Conservation (phyloP, 129 eudicot species). For the Calendula officinalis region DNA sequence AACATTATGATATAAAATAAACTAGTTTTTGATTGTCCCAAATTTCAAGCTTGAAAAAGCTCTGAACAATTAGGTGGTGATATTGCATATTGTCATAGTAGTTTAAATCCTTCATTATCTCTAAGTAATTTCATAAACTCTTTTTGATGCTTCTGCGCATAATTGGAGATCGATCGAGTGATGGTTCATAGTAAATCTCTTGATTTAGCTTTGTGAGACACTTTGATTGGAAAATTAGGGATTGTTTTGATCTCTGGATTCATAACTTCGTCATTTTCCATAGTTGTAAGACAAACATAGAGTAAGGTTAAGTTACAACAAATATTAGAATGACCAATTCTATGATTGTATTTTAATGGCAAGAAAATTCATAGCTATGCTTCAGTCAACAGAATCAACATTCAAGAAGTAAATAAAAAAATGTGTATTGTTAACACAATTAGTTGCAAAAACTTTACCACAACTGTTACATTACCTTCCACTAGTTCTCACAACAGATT, state of each 20-base stretch:
- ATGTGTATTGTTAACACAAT: constrained; percentile 75
- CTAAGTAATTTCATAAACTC: constrained; percentile 60
- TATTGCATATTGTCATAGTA: constrained; percentile 42
- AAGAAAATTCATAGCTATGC: constrained; percentile 73
- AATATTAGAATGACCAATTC: no score
- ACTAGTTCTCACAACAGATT: constrained; percentile 60
- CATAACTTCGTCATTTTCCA: constrained; percentile 25
- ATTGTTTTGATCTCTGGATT: constrained; percentile 18
- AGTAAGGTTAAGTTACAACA: constrained; percentile 18
- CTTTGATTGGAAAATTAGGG: constrained; percentile 23
- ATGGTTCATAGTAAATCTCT: constrained; percentile 59
- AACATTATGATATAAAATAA: constrained; percentile 41
- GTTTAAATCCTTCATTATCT: constrained; percentile 51
- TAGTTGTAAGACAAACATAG: constrained; percentile 18
- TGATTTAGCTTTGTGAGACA: constrained; percentile 47
- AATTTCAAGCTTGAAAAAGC: constrained; percentile 64
- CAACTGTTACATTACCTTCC: constrained; percentile 76
- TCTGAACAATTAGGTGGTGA: constrained; percentile 50
- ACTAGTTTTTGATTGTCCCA: constrained; percentile 50
- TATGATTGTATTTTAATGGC: constrained; percentile 61
- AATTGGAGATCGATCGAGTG: constrained; percentile 48
- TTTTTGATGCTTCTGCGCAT: constrained; percentile 50
- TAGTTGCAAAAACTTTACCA: constrained; percentile 89
- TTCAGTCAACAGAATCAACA: constrained; percentile 63
- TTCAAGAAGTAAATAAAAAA: constrained; percentile 47